Evolutionary conservation across 441 rosid genomes (phyloP).

Genomic region (Euphorbia corollata): DNA sequence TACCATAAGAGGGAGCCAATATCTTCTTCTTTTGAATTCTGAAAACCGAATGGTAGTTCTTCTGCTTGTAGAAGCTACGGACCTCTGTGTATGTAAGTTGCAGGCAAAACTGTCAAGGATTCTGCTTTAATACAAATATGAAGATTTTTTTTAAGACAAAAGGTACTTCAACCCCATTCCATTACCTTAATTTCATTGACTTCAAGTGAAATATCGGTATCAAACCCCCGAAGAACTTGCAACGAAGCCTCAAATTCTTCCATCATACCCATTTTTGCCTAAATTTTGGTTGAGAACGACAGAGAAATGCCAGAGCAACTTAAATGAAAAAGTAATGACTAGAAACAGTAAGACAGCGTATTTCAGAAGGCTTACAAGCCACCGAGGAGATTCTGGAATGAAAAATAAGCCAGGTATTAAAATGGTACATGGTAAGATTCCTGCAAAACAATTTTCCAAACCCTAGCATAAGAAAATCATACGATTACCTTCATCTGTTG

Average conservation of each 20-base stretch:
- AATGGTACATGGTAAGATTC: conserved; percentile 67
- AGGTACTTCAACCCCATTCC: conserved; percentile 1
- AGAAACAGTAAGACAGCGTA: conserved; percentile 14
- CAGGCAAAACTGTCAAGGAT: conserved; percentile 14
- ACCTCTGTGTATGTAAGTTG: conserved; percentile 38
- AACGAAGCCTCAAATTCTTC: conserved; percentile 71
- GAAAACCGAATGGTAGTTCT: conserved; percentile 54
- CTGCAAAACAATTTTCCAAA: conserved; percentile 33
- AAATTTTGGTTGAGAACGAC: conserved; percentile 15
- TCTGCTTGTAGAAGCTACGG: conserved; percentile 60
- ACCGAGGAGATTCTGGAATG: conserved; percentile 90
- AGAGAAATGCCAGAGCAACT: not conserved
- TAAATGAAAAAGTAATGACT: conserved; percentile 6
- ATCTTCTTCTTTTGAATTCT: conserved; percentile 27
- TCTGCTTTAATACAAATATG: not conserved
- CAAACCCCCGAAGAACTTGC: conserved; percentile 39
- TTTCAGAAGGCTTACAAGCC: conserved; percentile 56
- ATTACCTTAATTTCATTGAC: conserved; percentile 85
- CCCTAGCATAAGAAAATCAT: conserved; percentile 6
- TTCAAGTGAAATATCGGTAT: conserved; percentile 71
- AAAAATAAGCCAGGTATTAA: conserved; percentile 24
- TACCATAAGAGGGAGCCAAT: conserved; percentile 85
- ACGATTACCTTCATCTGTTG: not conserved
- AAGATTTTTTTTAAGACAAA: not conserved
- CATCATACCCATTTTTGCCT: conserved; percentile 91